Evolutionary conservation across 805 yeast genomes (phyloP), one percentile per base, ranked within the genome.

Genomic region (Ogataea siamensis): DNA sequence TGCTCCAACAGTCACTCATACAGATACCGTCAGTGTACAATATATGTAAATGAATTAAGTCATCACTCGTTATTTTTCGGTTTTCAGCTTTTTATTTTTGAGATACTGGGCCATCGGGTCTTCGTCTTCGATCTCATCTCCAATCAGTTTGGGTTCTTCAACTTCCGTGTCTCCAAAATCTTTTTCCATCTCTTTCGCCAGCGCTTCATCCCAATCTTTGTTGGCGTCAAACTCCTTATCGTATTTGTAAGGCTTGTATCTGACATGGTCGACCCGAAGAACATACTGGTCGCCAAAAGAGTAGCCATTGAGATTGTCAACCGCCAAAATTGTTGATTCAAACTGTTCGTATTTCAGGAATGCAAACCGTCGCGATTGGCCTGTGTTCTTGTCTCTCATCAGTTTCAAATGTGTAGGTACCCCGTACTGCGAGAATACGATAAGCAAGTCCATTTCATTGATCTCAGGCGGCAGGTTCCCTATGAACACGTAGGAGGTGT

Each of bases 351-450:
- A 91, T 58, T 87, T 85, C 47, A 91, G 59, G 63, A 80, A 88
- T 4, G 83, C 93, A 67, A 81, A 86, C 5, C 95, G 93, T 38
- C 71, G 69, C 2, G 87, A 77, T 39, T 73, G 72, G 2, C 87
- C 87, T 0, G 83, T 71, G 3, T 68, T 73, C 40, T 66, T 68
- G 53, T 87, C 91, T 41, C 91, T 71, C 17, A 76, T 73, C 35
- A 89, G 64, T 35, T 80, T 76, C 23, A 91, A 56, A 49, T 83
- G 85, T 0, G 83, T 82, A 0, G 96, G 96, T 13, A 80, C 73
- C 0, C 98, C 98, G 59, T 75, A 91, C 54, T 91, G 97, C 2
- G 95, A 83, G 57, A 91, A 91, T 21, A 89, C 75, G 0, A 78
- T 72, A 5, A 88, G 53, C 0, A 91, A 59, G 55, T 91, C 97